phyloP scores from a whole-genome alignment of 805 yeast genomes.

The Maudiozyma pseudohumilis region DNA sequence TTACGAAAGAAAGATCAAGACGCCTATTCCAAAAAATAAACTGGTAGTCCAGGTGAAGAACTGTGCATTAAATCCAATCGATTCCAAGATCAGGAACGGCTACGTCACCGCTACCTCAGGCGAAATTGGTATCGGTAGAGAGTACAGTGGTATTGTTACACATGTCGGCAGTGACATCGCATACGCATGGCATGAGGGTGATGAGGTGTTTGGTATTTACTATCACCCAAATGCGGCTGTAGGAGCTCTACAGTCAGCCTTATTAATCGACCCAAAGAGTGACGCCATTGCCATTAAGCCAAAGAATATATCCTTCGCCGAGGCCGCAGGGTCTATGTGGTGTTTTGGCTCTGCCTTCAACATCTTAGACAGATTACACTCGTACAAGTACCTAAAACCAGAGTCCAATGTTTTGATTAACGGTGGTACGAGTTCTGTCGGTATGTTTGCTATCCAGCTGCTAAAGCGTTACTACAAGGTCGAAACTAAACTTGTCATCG shows the following conservation, averaged over 20 bases:
- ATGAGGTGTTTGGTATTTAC: conserved; percentile 53
- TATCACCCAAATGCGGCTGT: conserved; percentile 40
- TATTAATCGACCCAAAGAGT: conserved; percentile 41
- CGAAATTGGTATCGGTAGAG: conserved; percentile 61
- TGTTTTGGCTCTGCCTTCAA: conserved; percentile 55
- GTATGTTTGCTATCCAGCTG: conserved; percentile 50
- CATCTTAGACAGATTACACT: conserved; percentile 29
- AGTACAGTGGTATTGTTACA: conserved; percentile 51
- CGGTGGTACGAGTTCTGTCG: conserved; percentile 74
- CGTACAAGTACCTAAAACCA: conserved; percentile 25
- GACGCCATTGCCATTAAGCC: conserved; percentile 44
- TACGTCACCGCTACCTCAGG: conserved; percentile 42
- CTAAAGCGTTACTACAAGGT: conserved; percentile 43
- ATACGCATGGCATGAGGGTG: conserved; percentile 42
- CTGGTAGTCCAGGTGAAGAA: conserved; percentile 50
- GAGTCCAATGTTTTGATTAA: conserved; percentile 48
- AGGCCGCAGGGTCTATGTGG: conserved; percentile 57
- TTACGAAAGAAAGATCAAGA: conserved; percentile 41
- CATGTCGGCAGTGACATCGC: conserved; percentile 41
- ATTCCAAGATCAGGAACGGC: conserved; percentile 48
- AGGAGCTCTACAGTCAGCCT: conserved; percentile 51
- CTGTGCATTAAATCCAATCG: conserved; percentile 57
- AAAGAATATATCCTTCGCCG: conserved; percentile 34
- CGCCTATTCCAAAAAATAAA: conserved; percentile 39
- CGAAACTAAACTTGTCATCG: conserved; percentile 40